Evolutionary conservation across 768 basidiomycete species (phyloP).

Genomic region (Lactarius tabidus): DNA sequence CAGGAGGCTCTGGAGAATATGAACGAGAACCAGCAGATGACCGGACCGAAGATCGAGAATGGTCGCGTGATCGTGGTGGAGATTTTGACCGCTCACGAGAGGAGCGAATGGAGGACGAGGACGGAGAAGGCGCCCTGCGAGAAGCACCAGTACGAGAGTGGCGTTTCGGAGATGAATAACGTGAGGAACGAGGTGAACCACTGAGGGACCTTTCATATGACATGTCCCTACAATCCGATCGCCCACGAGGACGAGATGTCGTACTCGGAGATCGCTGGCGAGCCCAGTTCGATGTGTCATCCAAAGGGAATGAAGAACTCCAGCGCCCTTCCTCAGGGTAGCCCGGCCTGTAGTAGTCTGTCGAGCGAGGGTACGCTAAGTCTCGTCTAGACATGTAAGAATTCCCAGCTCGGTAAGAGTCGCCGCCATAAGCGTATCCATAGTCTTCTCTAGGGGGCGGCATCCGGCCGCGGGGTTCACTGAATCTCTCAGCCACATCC

Average conservation of each 20-base stretch:
- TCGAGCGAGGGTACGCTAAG: conserved; percentile 34
- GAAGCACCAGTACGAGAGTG: conserved; percentile 21
- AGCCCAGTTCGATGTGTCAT: conserved; percentile 26
- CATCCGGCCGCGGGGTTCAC: conserved; percentile 18
- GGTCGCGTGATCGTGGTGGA: conserved; percentile 18
- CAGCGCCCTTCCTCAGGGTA: conserved; percentile 37
- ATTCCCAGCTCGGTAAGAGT: conserved; percentile 44
- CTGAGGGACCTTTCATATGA: conserved; percentile 20
- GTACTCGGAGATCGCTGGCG: conserved; percentile 14
- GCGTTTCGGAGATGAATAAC: conserved; percentile 24
- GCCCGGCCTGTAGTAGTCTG: conserved; percentile 51
- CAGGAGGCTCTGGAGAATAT: conserved; percentile 17
- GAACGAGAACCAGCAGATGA: conserved; percentile 55
- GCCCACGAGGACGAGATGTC: conserved; percentile 18
- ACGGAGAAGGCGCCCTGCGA: conserved; percentile 23
- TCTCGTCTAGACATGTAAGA: conserved; percentile 39
- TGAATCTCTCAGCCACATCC: conserved; percentile 21
- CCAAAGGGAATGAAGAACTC: conserved; percentile 31
- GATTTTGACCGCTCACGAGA: conserved; percentile 37
- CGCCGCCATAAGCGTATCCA: conserved; percentile 41
- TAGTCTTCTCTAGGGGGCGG: conserved; percentile 31
- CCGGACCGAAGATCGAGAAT: conserved; percentile 44
- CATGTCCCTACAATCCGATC: conserved; percentile 17
- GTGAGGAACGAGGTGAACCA: conserved; percentile 22
- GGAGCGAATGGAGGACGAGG: conserved; percentile 33